These are phyloP conservation scores for Annulohypoxylon bovei DNA, from an alignment of 495 filamentous ascomycete genomes.

Conservation along the genomic window DNA sequence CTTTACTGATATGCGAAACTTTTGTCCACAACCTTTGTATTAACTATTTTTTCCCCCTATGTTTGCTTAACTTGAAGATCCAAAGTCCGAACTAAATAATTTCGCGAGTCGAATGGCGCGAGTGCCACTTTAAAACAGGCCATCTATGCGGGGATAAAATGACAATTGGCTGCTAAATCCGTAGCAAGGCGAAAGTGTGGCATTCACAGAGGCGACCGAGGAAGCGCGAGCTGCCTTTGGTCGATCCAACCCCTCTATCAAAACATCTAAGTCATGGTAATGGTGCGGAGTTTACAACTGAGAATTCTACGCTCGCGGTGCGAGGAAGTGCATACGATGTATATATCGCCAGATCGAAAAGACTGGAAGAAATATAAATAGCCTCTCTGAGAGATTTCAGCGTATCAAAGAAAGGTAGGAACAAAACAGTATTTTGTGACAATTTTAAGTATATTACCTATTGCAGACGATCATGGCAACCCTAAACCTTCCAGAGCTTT, in stretches of 20 bases:
- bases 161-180: not conserved
- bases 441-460: not conserved
- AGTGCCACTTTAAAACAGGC: not conserved
- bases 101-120: not conserved
- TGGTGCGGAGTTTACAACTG: constrained; percentile 1
- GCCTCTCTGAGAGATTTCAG: not conserved
- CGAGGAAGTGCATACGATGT: not conserved
- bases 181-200: not conserved
- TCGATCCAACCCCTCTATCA: not conserved
- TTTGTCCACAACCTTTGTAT: too few relatives aligned
- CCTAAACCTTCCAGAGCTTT: constrained; percentile 3
- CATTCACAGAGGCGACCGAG: not conserved
- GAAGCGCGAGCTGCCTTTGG: not conserved
- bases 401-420: not conserved
- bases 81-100: not conserved
- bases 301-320: not conserved
- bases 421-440: not conserved
- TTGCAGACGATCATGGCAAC: constrained; percentile 2
- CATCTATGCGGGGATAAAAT: not conserved
- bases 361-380: not conserved
- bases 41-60: not conserved
- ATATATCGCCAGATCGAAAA: not conserved
- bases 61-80: not conserved
- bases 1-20: too few relatives aligned
- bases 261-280: not conserved